phyloP scores from a whole-genome alignment of 768 basidiomycete species.

The Daedaleopsis sinensis region DNA sequence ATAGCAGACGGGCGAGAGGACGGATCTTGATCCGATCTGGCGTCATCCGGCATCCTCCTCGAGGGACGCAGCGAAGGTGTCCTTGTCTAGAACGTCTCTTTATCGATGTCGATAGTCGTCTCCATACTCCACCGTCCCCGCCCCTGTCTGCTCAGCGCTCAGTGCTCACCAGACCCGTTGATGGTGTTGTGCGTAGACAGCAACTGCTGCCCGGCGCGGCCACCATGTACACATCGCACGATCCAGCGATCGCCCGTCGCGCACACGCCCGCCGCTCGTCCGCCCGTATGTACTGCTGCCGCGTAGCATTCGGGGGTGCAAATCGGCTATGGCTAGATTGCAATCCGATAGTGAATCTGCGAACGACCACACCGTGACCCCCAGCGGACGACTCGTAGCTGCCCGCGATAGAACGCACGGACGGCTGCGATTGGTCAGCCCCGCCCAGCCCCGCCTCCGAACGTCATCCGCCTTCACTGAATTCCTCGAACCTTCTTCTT shows the following conservation, averaged over 20 bases:
- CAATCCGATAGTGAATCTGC: constrained; percentile 21
- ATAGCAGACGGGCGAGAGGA: constrained; percentile 56
- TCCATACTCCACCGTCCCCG: not conserved
- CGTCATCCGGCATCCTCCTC: constrained; percentile 29
- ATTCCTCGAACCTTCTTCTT: not conserved
- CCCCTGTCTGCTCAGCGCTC: not conserved
- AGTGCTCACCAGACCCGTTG: not conserved
- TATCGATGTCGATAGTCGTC: constrained; percentile 23
- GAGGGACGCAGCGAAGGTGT: constrained; percentile 13
- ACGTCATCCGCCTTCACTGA: not conserved
- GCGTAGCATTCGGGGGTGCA: constrained; percentile 18
- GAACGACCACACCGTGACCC: constrained; percentile 2
- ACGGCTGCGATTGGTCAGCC: constrained; percentile 9
- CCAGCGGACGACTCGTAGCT: not conserved
- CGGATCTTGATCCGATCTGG: constrained; percentile 77
- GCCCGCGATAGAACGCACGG: constrained; percentile 10
- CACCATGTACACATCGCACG: not conserved
- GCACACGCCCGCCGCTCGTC: constrained; percentile 9
- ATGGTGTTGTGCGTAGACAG: too few relatives aligned
- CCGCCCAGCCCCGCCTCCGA: not conserved
- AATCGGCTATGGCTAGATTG: constrained; percentile 22
- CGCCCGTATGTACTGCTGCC: too few relatives aligned
- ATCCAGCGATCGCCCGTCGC: not conserved
- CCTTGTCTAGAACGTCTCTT: constrained; percentile 17
- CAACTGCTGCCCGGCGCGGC: not conserved